Evolutionary conservation across 805 yeast species (phyloP).

Genomic region (Lipomyces yamanashiensis): DNA sequence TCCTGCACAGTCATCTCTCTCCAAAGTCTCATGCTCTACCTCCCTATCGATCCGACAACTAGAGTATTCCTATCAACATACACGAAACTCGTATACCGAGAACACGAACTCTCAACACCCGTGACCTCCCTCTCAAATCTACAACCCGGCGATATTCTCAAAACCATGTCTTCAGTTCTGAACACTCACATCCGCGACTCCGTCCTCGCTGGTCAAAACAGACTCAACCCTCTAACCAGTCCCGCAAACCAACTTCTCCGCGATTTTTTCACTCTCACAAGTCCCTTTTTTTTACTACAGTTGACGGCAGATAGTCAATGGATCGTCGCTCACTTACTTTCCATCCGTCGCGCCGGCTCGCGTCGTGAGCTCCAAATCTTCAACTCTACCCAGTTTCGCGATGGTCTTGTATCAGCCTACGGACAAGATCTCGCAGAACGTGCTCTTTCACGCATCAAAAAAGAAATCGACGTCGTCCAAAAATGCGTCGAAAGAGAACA

Average conservation of each 20-base stretch:
- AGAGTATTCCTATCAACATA: background rate
- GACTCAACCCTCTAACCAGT: background rate
- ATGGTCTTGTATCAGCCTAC: background rate
- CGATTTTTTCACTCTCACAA: background rate
- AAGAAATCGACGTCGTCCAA: background rate
- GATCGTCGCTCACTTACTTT: background rate
- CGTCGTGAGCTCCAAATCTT: slow-evolving; percentile 21
- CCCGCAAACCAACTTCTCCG: background rate
- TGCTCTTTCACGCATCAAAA: background rate
- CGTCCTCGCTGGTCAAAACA: background rate
- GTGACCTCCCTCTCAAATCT: background rate
- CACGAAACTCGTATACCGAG: background rate
- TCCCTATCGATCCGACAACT: background rate
- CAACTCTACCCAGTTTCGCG: background rate
- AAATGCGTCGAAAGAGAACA: background rate
- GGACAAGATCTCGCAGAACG: background rate
- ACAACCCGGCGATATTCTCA: background rate
- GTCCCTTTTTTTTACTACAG: background rate
- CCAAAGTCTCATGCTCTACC: background rate
- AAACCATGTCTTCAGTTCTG: background rate
- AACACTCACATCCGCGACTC: background rate
- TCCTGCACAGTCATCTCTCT: slow-evolving; percentile 4
- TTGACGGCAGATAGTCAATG: slow-evolving; percentile 1
- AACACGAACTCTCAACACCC: background rate
- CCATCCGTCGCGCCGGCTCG: slow-evolving; percentile 12